These are phyloP conservation scores for Cryphonectria carpinicola DNA, from an alignment of 2,329 filamentous ascomycete species.

Conservation along the genomic window DNA sequence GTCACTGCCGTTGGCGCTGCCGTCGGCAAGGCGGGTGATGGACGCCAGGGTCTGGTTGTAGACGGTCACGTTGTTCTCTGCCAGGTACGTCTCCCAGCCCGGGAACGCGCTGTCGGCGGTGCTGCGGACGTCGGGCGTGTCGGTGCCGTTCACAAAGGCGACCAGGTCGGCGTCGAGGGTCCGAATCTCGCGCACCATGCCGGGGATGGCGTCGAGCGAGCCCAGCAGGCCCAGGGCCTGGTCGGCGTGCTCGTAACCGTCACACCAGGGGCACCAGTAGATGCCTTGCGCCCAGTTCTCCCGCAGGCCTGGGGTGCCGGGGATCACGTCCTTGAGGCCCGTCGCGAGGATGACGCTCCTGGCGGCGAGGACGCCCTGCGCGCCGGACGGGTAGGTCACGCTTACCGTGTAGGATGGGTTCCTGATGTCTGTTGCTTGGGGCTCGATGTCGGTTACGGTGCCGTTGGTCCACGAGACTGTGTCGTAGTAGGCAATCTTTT, in stretches of 20 bases:
- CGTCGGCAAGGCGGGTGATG: constrained; percentile 52
- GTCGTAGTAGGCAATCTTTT: constrained; percentile 55
- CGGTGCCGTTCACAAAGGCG: constrained; percentile 63
- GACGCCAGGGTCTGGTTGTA: constrained; percentile 59
- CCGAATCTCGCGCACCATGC: constrained; percentile 53
- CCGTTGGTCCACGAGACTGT: constrained; percentile 52
- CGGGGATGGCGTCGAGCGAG: constrained; percentile 47
- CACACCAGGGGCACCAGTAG: constrained; percentile 69
- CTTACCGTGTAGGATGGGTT: constrained; percentile 52
- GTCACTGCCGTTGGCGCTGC: constrained; percentile 40
- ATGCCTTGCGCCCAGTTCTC: constrained; percentile 64
- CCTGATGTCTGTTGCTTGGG: constrained; percentile 31
- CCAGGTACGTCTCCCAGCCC: constrained; percentile 54
- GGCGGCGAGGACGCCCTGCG: constrained; percentile 44
- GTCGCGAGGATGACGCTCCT: constrained; percentile 62
- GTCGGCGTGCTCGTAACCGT: constrained; percentile 64
- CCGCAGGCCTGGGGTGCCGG: constrained; percentile 55
- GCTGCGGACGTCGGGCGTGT: constrained; percentile 49
- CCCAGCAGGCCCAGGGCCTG: constrained; percentile 60
- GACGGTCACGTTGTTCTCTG: constrained; percentile 53
- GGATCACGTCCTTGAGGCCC: constrained; percentile 59
- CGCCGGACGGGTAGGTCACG: constrained; percentile 36
- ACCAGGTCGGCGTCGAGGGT: constrained; percentile 60
- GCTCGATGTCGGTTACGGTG: constrained; percentile 30
- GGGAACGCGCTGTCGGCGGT: constrained; percentile 45